Base-by-base conservation (phyloP, 352 stramenopile genomes). In the Globisporangium paddicum region DNA sequence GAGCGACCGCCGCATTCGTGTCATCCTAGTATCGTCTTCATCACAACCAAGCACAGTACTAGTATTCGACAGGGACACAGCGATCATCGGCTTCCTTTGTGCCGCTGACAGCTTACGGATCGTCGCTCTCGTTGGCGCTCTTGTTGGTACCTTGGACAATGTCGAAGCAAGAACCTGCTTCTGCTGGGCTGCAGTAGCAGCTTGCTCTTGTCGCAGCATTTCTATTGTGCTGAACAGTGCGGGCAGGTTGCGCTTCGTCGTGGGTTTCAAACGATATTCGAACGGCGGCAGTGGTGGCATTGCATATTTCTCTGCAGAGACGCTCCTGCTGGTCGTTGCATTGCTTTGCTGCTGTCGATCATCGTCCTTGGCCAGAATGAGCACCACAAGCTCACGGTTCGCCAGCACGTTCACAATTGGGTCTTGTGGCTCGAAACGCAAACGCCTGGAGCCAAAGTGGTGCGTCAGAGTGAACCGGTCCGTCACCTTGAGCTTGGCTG, bases 301-400 rank as follows among this genome's bases (percentile, higher is more conserved):
- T 19, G 13, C 19, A 8, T 35, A 23, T 21, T 9, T 38, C 5
- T 5, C 5, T 34, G 30, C n/a, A 23, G 34, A 35, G 10, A 35
- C 8, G n/a, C 21, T 48, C 13, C 14, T 48, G 25, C 28, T 55
- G 14, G 16, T 10, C 18, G 37, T 28, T 5, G 23, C 34, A 23
- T 18, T 37, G 13, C 14, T 30, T 44, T 47, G 44, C 19, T n/a
- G 30, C 40, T 19, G 46, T 19, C 26, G 41, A 2, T 41, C 40
- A 2, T 56, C 42, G 11, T 55, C 58, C 7, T 45, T 63, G 13
- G 18, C 16, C 19, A 58, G 23, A 18, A 72, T 45, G 23, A 81
- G 38, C n/a, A 84, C 72, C 5, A 84, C 48, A 21, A 84, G 53
- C 59, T 84, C 72, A 16, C 75, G 72, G 26, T 73, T 79, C 21